Evolutionary conservation across 2,329 filamentous ascomycete species (phyloP), one percentile per base, ranked within the genome.

Genomic region (Blastomyces gilchristii): DNA sequence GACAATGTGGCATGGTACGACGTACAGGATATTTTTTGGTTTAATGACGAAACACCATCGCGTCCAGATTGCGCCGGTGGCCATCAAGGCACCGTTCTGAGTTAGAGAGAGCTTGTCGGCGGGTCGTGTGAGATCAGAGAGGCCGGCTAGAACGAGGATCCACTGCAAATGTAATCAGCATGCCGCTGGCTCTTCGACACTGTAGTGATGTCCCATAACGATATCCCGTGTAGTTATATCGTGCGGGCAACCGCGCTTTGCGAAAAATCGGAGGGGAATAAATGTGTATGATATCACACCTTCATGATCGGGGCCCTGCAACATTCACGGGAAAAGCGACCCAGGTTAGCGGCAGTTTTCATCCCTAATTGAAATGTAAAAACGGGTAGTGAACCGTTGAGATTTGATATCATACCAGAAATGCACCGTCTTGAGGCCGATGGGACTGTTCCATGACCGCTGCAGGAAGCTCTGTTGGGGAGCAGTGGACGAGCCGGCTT

Each of bases 31-130:
- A 82, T 99, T 99, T 78, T 86, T 87, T 63, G 94, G 94, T 78
- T 87, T 91, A 79, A 99, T 99, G 77, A 99, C 89, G 74, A 97
- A 83, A 83, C 94, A 99, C 94, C 94, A 99, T 69, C 94, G 86
- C 56, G 94, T 99, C 94, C 94, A 99, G 83, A 99, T 99, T 68
- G 89, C 79, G 69, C 94, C 94, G 11, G 94, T 99, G 70, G 87
- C 87, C 74, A 90, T 94, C 69, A 99, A 84, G 64, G 94, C 93
- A 60, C 82, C 82, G 80, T 97, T 99, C 79, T 97, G 92, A 39
- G 90, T 94, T 66, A 97, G 81, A 50, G 92, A 97, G 69, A 99
- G 90, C 77, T 91, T 91, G 77, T 95, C 90, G 67, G 89, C 91
- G 41, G 94, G 94, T 69, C 94, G 91, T 66, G 87, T 83, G 76